Percentiles rank a stretch among this genome's conserved stretches.
Evolutionary conservation across 73 alveolate genomes (phyloP).

Genomic region (Paramecium primaurelia): DNA sequence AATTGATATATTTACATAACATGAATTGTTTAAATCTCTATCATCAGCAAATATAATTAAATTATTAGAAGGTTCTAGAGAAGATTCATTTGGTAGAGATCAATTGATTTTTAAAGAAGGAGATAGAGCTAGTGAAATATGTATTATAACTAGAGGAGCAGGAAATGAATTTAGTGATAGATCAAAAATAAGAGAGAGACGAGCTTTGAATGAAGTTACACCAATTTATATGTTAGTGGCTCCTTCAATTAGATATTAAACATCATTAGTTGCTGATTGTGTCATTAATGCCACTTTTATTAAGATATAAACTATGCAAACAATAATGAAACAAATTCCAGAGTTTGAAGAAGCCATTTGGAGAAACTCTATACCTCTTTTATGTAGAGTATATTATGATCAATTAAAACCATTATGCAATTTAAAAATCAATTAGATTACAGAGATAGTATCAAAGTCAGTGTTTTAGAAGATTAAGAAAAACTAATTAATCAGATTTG

Average conservation of each 20-base stretch:
- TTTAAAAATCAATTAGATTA: neutral
- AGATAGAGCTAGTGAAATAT: slow-evolving; percentile 8
- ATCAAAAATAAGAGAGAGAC: slow-evolving; percentile 3
- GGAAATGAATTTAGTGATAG: slow-evolving; percentile 38
- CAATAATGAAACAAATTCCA: neutral
- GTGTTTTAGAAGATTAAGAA: neutral
- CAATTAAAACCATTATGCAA: neutral
- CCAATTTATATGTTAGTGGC: slow-evolving; percentile 44
- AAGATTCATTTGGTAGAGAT: slow-evolving; percentile 51
- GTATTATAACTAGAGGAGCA: slow-evolving; percentile 55
- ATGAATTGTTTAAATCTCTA: slow-evolving; percentile 31
- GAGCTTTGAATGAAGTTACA: neutral
- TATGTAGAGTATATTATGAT: neutral
- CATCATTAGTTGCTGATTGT: slow-evolving; percentile 44
- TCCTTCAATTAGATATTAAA: slow-evolving; percentile 40
- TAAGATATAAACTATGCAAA: neutral
- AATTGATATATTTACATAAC: neutral
- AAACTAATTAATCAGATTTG: neutral
- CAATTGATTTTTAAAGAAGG: slow-evolving; percentile 44
- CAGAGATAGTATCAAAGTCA: neutral
- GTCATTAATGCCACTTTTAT: slow-evolving; percentile 40
- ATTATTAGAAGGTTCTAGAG: neutral
- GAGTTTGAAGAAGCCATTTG: slow-evolving; percentile 18
- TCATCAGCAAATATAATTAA: neutral
- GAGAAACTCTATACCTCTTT: neutral